A percentile compares a stretch with the other conserved stretches of the same genome.
Conservation (phyloP, 257 asterid species). For the Agastache rugosa region DNA sequence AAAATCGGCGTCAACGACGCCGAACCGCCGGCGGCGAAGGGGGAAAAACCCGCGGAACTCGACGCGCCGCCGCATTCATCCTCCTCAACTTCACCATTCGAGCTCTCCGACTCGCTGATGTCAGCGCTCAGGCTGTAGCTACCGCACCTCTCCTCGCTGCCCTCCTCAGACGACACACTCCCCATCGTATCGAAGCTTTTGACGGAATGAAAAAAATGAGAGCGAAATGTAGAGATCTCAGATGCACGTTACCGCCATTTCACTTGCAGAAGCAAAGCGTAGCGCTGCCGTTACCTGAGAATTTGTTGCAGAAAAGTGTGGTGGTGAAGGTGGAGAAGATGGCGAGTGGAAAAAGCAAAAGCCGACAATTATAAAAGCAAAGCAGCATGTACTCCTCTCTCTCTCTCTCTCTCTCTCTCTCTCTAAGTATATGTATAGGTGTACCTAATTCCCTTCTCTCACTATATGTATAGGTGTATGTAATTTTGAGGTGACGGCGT, state of each 20-base stretch:
- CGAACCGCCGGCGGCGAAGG: constrained; percentile 55
- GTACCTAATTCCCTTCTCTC: constrained; percentile 39
- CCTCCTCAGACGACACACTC: constrained; percentile 84
- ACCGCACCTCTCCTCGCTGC: constrained; percentile 80
- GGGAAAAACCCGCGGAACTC: constrained; percentile 66
- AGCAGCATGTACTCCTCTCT: constrained; percentile 37
- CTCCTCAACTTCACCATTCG: constrained; percentile 58
- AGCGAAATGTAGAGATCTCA: constrained; percentile 44
- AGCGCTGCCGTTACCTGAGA: constrained; percentile 40
- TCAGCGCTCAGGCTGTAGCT: constrained; percentile 95
- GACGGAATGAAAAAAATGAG: constrained; percentile 15
- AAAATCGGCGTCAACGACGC: constrained; percentile 58
- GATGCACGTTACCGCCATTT: constrained; percentile 37
- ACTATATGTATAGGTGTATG: constrained; percentile 24
- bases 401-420: constrained; percentile 42
- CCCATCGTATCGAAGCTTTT: constrained; percentile 49
- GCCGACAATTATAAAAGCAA: constrained; percentile 55
- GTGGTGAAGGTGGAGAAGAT: constrained; percentile 43
- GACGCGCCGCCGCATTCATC: constrained; percentile 61
- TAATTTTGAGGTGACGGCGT: constrained; percentile 46
- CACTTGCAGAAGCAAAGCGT: constrained; percentile 28
- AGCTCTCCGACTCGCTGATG: constrained; percentile 90
- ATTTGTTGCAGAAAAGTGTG: constrained; percentile 37
- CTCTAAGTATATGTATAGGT: constrained; percentile 36
- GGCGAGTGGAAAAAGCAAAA: constrained; percentile 52